Percentiles rank a stretch among this genome's conserved stretches.
Conservation (phyloP, 495 filamentous ascomycete genomes). For the Tuber brumale region DNA sequence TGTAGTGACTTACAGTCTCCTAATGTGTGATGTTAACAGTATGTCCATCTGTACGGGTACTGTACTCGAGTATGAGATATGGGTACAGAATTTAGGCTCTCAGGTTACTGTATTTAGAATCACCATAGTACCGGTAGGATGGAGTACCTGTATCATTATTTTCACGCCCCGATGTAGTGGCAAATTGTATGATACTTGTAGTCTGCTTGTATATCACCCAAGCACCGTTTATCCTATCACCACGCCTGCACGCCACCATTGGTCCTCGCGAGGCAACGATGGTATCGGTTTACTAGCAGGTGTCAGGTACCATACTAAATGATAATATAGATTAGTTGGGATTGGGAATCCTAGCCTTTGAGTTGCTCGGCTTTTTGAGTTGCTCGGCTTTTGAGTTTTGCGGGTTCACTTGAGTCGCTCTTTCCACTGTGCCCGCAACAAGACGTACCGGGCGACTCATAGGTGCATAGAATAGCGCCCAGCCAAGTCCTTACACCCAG, state of each 20-base stretch:
- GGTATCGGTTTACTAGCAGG: neutral
- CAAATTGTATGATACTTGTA: neutral
- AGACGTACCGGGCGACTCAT: conserved; percentile 6
- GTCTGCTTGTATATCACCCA: neutral
- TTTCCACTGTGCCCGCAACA: conserved; percentile 1
- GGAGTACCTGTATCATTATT: neutral
- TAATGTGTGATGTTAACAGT: neutral
- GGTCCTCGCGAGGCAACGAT: neutral
- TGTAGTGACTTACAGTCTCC: neutral
- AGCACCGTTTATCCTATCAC: neutral
- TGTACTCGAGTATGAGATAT: no score
- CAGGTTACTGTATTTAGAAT: neutral
- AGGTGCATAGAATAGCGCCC: conserved; percentile 16
- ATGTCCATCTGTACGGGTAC: neutral
- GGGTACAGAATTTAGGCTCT: neutral
- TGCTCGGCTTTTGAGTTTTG: neutral
- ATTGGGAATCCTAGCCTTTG: neutral
- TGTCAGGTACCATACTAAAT: neutral
- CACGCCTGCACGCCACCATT: neutral
- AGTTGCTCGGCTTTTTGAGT: neutral
- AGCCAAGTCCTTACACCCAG: conserved; percentile 21
- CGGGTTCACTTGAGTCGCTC: conserved; percentile 26
- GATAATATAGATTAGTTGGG: neutral
- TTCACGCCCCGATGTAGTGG: neutral
- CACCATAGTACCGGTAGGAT: neutral